These are phyloP conservation scores for Starmerella sirachaensis DNA, from an alignment of 805 yeast species.

Conservation along the genomic window DNA sequence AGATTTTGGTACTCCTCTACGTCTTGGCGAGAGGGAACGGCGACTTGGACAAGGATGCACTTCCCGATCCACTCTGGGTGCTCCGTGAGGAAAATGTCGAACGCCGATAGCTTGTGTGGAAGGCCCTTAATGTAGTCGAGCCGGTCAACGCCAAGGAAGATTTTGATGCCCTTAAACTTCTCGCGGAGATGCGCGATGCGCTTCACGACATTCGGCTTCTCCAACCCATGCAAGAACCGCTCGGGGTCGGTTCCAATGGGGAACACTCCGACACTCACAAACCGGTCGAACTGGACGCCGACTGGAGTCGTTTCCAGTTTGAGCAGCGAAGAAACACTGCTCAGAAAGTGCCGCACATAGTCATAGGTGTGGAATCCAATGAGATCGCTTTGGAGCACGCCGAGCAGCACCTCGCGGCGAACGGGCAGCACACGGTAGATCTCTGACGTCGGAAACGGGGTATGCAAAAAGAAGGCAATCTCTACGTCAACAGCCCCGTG, in stretches of 20 bases:
- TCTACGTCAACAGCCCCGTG: slow-evolving; percentile 43
- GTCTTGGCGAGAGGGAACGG: slow-evolving; percentile 95
- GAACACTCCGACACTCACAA: slow-evolving; percentile 85
- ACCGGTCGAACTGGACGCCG: slow-evolving; percentile 70
- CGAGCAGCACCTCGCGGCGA: slow-evolving; percentile 77
- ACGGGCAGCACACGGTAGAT: slow-evolving; percentile 94
- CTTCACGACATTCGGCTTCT: slow-evolving; percentile 46
- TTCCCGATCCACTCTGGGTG: slow-evolving; percentile 99
- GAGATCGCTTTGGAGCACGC: slow-evolving; percentile 86
- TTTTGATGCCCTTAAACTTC: slow-evolving; percentile 63
- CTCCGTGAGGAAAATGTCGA: slow-evolving; percentile 79
- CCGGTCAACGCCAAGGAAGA: slow-evolving; percentile 94
- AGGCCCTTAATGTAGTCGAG: slow-evolving; percentile 96
- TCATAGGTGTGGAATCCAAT: slow-evolving; percentile 99
- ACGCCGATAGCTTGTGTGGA: slow-evolving; percentile 92
- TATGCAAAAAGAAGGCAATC: slow-evolving; percentile 88
- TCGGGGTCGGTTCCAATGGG: slow-evolving; percentile 99
- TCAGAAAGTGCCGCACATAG: slow-evolving; percentile 89
- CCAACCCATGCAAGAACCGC: slow-evolving; percentile 69
- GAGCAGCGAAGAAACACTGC: slow-evolving; percentile 75
- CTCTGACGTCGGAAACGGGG: slow-evolving; percentile 96
- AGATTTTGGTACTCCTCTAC: slow-evolving; percentile 94
- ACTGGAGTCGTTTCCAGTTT: slow-evolving; percentile 78
- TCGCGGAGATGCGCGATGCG: slow-evolving; percentile 53
- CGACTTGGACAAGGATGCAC: slow-evolving; percentile 88